Base-by-base conservation (phyloP, 2,329 filamentous ascomycete species). In the Fusarium luffae region DNA sequence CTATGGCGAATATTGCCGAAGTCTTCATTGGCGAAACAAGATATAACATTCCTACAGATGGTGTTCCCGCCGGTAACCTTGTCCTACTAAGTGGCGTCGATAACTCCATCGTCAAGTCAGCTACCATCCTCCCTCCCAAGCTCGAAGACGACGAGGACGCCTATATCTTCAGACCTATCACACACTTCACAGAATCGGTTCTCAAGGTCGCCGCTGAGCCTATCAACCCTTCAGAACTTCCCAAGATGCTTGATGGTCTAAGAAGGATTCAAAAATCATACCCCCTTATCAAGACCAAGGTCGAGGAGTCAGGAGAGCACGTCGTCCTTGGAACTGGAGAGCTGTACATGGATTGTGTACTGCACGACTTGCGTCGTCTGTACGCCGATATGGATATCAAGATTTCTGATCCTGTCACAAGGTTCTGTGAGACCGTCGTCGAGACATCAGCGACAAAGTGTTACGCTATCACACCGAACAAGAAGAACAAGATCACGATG, bases 341-440 rank as follows among this genome's bases (percentile, higher is more conserved):
- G 79, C 85, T 99, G n/a, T 99, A 99, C 83, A 98, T 99, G 94
- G 96, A 99, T 79, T 99, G 96, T 76, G 95, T 99, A 5, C 86
- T 99, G 47, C 96, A 99, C 79, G 96, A 99, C 77, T 86, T 99
- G 48, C 92, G 96, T 56, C 89, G 90, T 42, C 82, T 98, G n/a
- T 99, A 98, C 77, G 94, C 96, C 16, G 95, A 98, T 76, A 99
- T 99, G 96, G 96, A 99, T 79, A 92, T 99, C 82, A 98, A 98
- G 82, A 93, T 99, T 50, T 99, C 96, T 1, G 96, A 99, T 78
- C 96, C 96, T 1, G 95, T 99, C 44, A 98, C 96, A 18, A 88
- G 96, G 49, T 99, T 99, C 85, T 98, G 94, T 81, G 96, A 99
- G 82, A 99, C 96, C 1, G 95, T 98, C 27, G 94, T 97, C 40